Base-by-base conservation (phyloP, 306 rosid genomes). In the Pyrus betulifolia region DNA sequence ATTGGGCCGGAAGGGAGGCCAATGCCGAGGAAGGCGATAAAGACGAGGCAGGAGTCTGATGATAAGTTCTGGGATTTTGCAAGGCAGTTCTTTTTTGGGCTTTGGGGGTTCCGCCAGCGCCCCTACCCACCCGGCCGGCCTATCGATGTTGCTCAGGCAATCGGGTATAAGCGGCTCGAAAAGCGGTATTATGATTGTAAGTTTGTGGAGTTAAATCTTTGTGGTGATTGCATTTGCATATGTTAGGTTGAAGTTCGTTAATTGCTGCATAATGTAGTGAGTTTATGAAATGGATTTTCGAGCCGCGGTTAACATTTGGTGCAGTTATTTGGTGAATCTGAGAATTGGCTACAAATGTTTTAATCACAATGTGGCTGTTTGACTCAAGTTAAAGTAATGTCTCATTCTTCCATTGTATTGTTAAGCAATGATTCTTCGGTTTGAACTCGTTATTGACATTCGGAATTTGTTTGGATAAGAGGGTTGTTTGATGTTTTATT, bases 31-130 rank as follows among this genome's bases (percentile, higher is more conserved):
- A 92, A 87, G 74, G 85, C 97, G 15, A 80, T 80, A 13, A 89
- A 44, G 86, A 70, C 90, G 0, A 81, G 3, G 67, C 0, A 57
- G 54, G 89, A 81, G 33, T 85, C 91, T 0, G 84, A 84, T 54
- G 91, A 83, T 17, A 89, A 85, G 89, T 95, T 95, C 27, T 95
- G 98, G 98, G 98, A 95, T 79, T 95, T 89, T 27, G 84, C 94
- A 1, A 86, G 82, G 79, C 96, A 92, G 88, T 95, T 92, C 83
- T 86, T 86, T 69, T 87, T 92, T 4, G 97, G 96, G 23, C 87
- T 95, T 1, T 95, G 97, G 98, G 93, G 91, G 1, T 95, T 89
- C 70, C 79, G 87, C 62, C 98, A 95, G 82, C 72, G 97, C 59
- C 96, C 96, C 6, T 95, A 95, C 35, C 97, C 98, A 4, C 81